Base-by-base conservation (phyloP, 345 rosid genomes). In the Citrus glauca region DNA sequence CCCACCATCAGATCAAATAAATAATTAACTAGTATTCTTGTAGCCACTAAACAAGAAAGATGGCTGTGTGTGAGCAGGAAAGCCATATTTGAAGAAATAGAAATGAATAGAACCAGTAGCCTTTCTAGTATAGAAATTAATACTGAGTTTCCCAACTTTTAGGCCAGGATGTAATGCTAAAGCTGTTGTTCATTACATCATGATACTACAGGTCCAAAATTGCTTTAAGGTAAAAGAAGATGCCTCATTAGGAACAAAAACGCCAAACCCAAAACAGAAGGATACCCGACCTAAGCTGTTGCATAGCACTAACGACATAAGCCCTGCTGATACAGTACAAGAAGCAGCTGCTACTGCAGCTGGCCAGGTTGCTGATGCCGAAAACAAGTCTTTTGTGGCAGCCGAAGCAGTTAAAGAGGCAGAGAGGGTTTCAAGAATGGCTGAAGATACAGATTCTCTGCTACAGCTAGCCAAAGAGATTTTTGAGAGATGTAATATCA, bases 371-470 rank as follows among this genome's bases (percentile, higher is more conserved):
- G 95, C 90, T 0, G 97, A 95, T 72, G 95, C 98, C 74, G 98
- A 93, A 83, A 91, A 91, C 72, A 93, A 89, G 79, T 83, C 92
- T 14, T 83, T 81, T 78, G 86, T 89, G 30, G 93, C 95, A 33
- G 92, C 87, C 67, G 89, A 85, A 84, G 92, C 97, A 72, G 86
- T 90, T 66, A 89, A 90, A 79, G 98, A 93, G 86, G 89, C 90
- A 13, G 97, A 90, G 79, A 88, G 92, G 82, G 73, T 89, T 69
- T 85, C 87, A 32, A 90, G 79, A 82, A 85, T 89, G 89, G 87
- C 88, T 33, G 89, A 89, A 82, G 91, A 90, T 22, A 74, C 84
- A 27, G 85, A 88, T 40, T 80, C 85, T 4, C 74, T 88, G 50
- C 78, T 87, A 3, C 87, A 87, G 73, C 72, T 92, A 71, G 88